phyloP scores from a whole-genome alignment of 805 yeast species.

The Metschnikowia aberdeeniae region DNA sequence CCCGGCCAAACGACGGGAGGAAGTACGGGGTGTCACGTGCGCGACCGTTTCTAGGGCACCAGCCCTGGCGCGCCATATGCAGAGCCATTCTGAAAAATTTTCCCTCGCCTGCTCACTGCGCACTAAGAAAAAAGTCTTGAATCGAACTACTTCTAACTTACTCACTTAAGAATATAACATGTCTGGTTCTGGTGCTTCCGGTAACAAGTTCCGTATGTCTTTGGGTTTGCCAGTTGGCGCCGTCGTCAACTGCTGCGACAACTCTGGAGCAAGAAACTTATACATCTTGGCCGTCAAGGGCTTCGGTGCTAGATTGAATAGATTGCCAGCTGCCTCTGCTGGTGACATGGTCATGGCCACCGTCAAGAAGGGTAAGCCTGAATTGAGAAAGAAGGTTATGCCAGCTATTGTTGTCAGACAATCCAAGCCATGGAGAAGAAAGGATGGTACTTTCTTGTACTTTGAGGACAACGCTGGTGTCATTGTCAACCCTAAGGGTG shows the following conservation, averaged over 20 bases:
- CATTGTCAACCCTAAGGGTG: conserved; percentile 99
- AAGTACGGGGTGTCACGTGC: conserved; percentile 9
- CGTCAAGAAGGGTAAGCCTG: conserved; percentile 99
- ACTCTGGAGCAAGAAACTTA: conserved; percentile 99
- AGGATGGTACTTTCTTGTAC: conserved; percentile 99
- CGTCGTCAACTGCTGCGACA: conserved; percentile 99
- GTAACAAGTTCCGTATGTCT: conserved; percentile 99
- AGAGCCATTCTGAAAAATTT: conserved; percentile 18
- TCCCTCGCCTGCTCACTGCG: conserved; percentile 19
- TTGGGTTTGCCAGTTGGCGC: conserved; percentile 99
- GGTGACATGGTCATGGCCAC: conserved; percentile 99
- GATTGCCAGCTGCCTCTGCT: conserved; percentile 99
- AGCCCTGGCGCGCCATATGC: conserved; percentile 13
- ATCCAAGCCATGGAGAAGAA: conserved; percentile 99
- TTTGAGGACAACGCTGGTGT: conserved; percentile 99
- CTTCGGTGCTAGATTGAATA: conserved; percentile 98
- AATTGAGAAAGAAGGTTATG: conserved; percentile 99
- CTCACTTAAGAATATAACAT: conserved; percentile 40
- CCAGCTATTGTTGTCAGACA: conserved; percentile 99
- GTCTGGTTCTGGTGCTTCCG: conserved; percentile 96
- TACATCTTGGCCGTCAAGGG: conserved; percentile 99
- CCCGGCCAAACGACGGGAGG: too few relatives aligned
- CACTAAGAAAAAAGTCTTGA: conserved; percentile 11
- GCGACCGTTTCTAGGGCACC: conserved; percentile 10
- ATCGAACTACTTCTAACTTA: conserved; percentile 16